Percentiles rank a stretch among this genome's conserved stretches.
Conservation (phyloP, 2,329 filamentous ascomycete species). For the Coniochaeta hoffmannii region DNA sequence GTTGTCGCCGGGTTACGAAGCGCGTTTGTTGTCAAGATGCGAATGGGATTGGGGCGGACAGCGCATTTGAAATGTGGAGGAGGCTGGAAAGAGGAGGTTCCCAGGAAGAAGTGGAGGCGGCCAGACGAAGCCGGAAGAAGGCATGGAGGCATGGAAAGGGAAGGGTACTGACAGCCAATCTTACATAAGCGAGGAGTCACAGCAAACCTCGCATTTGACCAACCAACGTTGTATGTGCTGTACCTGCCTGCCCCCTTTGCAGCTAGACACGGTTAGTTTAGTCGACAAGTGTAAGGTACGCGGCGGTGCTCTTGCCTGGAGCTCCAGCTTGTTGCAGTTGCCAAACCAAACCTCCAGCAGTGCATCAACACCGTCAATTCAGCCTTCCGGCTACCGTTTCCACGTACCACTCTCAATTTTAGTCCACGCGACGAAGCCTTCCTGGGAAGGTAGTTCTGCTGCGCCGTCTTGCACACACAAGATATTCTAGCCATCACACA, state of each 20-base stretch:
- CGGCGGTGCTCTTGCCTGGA: constrained; percentile 33
- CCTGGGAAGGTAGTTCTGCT: no score
- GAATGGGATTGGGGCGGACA: not conserved
- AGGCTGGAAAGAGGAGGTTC: constrained; percentile 1
- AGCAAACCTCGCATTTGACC: not conserved
- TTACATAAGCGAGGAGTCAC: not conserved
- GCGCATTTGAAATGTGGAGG: constrained; percentile 1
- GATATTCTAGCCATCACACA: no score
- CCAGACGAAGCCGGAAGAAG: not conserved
- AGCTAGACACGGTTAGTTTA: not conserved
- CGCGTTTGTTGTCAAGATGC: not conserved
- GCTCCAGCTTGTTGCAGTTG: constrained; percentile 21
- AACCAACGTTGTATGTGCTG: not conserved
- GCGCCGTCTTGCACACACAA: no score
- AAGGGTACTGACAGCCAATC: no score
- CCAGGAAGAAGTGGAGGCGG: not conserved
- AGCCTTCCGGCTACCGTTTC: constrained; percentile 6
- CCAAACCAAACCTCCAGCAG: constrained; percentile 1
- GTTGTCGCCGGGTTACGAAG: not conserved
- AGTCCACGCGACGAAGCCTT: no score
- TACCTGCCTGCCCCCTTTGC: not conserved
- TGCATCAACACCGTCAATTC: constrained; percentile 10
- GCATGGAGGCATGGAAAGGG: no score
- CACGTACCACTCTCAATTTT: no score
- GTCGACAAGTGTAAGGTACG: constrained; percentile 12